Conservation (phyloP, 2,329 filamentous ascomycete genomes). For the Phyllosticta paracitricarpa region DNA sequence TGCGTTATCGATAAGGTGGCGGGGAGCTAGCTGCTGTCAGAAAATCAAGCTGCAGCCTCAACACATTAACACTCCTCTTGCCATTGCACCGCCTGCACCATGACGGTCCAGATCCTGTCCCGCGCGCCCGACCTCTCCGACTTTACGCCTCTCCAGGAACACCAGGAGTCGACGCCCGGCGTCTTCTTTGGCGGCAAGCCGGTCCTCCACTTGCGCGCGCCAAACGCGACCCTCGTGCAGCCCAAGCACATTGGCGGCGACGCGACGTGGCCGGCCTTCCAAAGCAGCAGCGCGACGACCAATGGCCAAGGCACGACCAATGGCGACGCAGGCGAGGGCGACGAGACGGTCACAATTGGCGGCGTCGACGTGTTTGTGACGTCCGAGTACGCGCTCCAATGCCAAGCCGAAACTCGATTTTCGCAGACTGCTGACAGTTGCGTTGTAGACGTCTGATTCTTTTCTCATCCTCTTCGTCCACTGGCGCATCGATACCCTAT, state of each 20-base stretch:
- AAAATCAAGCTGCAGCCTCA: not conserved
- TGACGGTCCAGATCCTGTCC: slow-evolving; percentile 42
- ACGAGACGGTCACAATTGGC: slow-evolving; percentile 16
- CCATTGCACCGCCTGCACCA: slow-evolving; percentile 10
- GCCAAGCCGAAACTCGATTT: slow-evolving; percentile 11
- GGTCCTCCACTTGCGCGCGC: slow-evolving; percentile 56
- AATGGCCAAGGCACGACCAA: slow-evolving; percentile 11
- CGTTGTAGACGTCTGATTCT: slow-evolving; percentile 40
- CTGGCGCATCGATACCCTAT: slow-evolving; percentile 62
- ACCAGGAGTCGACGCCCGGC: slow-evolving; percentile 61
- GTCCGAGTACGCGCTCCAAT: slow-evolving; percentile 27
- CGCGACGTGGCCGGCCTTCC: not conserved
- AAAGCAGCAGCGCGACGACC: not conserved
- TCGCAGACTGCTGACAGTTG: not conserved
- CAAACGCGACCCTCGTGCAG: slow-evolving; percentile 41
- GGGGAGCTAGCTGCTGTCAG: not conserved
- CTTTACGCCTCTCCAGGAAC: slow-evolving; percentile 57
- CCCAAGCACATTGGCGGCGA: not conserved
- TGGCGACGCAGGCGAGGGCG: slow-evolving; percentile 16
- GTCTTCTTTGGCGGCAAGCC: slow-evolving; percentile 64
- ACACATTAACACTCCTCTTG: not conserved
- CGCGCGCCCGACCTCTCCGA: slow-evolving; percentile 46
- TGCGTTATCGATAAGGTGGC: slow-evolving; percentile 2
- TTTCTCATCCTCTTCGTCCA: slow-evolving; percentile 48
- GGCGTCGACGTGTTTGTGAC: slow-evolving; percentile 39